These are phyloP conservation scores for Diplodia mutila DNA, from an alignment of 2,329 filamentous ascomycete genomes.

Conservation along the genomic window DNA sequence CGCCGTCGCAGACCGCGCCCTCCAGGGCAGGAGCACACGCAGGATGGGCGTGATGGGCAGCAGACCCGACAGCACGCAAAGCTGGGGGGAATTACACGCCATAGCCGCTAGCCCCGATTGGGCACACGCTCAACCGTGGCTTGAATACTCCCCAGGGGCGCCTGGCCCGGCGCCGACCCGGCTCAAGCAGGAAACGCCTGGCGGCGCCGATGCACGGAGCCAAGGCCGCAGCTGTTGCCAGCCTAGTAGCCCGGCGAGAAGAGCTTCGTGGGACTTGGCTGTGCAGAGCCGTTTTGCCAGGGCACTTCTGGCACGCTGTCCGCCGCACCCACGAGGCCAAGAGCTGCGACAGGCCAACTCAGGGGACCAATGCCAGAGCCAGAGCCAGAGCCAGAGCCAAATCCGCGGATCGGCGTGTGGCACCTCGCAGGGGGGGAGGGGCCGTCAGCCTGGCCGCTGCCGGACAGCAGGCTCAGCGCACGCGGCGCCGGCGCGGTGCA, in stretches of 20 bases:
- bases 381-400: not conserved
- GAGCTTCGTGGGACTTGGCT: constrained; percentile 2
- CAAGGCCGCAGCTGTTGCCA: not conserved
- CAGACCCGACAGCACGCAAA: constrained; percentile 14
- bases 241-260: no score
- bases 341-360: not conserved
- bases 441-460: not conserved
- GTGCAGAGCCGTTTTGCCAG: not conserved
- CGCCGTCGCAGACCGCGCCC: not conserved
- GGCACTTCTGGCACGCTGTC: not conserved
- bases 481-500: not conserved
- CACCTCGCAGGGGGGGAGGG: not conserved
- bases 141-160: not conserved
- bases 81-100: constrained; percentile 16
- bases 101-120: constrained; percentile 5
- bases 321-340: constrained; percentile 15
- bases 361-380: constrained; percentile 5
- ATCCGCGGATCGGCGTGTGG: constrained; percentile 4
- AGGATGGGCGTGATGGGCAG: not conserved
- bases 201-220: constrained; percentile 3
- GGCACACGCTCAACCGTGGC: not conserved
- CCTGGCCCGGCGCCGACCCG: not conserved
- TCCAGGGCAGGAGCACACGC: not conserved
- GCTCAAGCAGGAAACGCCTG: constrained; percentile 3
- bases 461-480: not conserved